Percentiles rank a stretch among this genome's conserved stretches.
phyloP scores from a whole-genome alignment of 495 filamentous ascomycete species.

The Baudoinia panamericana region DNA sequence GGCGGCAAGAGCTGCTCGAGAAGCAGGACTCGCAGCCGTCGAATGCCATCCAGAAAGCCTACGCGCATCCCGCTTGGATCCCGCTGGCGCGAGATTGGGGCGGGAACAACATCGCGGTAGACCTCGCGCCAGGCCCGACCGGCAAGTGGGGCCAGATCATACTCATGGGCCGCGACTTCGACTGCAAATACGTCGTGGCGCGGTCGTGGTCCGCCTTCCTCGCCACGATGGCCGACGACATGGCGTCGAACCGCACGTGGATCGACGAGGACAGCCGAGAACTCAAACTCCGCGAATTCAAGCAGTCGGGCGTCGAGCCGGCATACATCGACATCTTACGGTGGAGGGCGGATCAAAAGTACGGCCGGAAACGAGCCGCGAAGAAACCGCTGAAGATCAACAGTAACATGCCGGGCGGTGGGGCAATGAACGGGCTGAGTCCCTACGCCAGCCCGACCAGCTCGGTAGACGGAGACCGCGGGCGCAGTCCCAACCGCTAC shows the following conservation, averaged over 20 bases:
- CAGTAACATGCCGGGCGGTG: slow-evolving; percentile 22
- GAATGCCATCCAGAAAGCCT: slow-evolving; percentile 76
- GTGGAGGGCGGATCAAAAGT: slow-evolving; percentile 90
- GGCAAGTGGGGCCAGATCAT: slow-evolving; percentile 96
- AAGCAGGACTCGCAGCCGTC: slow-evolving; percentile 82
- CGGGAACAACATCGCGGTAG: slow-evolving; percentile 89
- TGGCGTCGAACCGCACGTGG: slow-evolving; percentile 71
- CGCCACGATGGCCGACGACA: slow-evolving; percentile 75
- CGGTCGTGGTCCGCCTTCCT: slow-evolving; percentile 86
- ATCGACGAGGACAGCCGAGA: slow-evolving; percentile 87
- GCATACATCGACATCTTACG: slow-evolving; percentile 86
- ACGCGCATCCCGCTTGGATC: slow-evolving; percentile 92
- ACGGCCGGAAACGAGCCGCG: slow-evolving; percentile 43
- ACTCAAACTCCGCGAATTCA: slow-evolving; percentile 85
- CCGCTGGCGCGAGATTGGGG: slow-evolving; percentile 95
- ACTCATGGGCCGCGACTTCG: slow-evolving; percentile 92
- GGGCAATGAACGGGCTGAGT: slow-evolving; percentile 18
- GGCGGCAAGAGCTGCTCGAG: slow-evolving; percentile 73
- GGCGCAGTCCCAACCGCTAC: slow-evolving; percentile 29
- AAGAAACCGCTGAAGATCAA: slow-evolving; percentile 27
- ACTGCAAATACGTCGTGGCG: slow-evolving; percentile 93
- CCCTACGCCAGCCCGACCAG: slow-evolving; percentile 29
- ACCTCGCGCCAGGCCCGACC: slow-evolving; percentile 80
- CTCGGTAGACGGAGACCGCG: slow-evolving; percentile 27
- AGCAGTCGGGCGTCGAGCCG: slow-evolving; percentile 75